Conservation (phyloP, 179 eudicot species). For the Silene vulgaris region DNA sequence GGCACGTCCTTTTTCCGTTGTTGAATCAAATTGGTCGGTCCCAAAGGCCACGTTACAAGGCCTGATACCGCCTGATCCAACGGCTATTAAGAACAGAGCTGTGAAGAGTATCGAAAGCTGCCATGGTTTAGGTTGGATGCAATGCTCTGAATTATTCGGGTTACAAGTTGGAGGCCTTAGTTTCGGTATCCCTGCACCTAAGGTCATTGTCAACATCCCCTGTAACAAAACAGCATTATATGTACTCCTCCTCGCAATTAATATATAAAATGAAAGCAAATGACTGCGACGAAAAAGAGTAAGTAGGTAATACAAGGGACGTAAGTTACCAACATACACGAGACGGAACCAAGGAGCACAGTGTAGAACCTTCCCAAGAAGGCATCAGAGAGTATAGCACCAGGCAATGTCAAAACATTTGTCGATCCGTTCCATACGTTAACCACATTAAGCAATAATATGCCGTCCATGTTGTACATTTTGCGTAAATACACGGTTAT, state of each 20-base stretch:
- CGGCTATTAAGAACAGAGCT: conserved; percentile 38
- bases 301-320: not conserved
- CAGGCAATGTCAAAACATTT: conserved; percentile 44
- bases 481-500: conserved; percentile 51
- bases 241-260: not conserved
- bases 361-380: conserved; percentile 58
- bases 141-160: conserved; percentile 16
- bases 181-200: conserved; percentile 39
- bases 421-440: conserved; percentile 53
- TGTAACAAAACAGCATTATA: conserved; percentile 9
- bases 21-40: conserved; percentile 66
- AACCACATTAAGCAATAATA: conserved; percentile 50
- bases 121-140: conserved; percentile 42
- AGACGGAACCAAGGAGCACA: conserved; percentile 51
- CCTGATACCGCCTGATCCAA: conserved; percentile 58
- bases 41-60: conserved; percentile 81
- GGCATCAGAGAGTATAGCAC: conserved; percentile 66
- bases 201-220: conserved; percentile 60
- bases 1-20: conserved; percentile 33
- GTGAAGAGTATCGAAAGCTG: conserved; percentile 49
- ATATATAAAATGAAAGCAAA: too few relatives aligned
- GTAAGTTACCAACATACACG: conserved; percentile 43
- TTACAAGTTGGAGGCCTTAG: conserved; percentile 54
- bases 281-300: not conserved
- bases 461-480: conserved; percentile 55